Percentiles rank a stretch among this genome's conserved stretches.
Evolutionary conservation across 768 basidiomycete genomes (phyloP).

Genomic region (Phaffia tasmanica): DNA sequence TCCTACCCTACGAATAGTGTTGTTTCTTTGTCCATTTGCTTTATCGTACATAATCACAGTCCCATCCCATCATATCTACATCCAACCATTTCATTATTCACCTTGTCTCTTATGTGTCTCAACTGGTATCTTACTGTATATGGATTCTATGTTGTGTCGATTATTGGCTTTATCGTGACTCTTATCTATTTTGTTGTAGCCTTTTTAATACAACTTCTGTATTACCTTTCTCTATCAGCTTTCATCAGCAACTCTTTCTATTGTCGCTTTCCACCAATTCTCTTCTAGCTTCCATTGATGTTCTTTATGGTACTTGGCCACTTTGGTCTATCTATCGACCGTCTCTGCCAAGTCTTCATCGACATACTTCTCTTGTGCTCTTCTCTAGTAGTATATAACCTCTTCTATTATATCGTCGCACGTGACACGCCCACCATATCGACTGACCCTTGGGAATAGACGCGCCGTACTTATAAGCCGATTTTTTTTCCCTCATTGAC

Average conservation of each 20-base stretch:
- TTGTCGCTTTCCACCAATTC: background rate
- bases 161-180: background rate
- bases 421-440: slow-evolving; percentile 84
- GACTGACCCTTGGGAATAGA: background rate
- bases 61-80: too few relatives aligned
- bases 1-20: too few relatives aligned
- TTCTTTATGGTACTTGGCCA: slow-evolving; percentile 57
- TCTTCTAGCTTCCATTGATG: slow-evolving; percentile 15
- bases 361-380: too few relatives aligned
- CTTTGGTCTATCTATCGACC: too few relatives aligned
- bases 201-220: slow-evolving; percentile 93
- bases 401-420: too few relatives aligned
- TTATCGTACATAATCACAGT: too few relatives aligned
- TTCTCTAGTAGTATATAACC: slow-evolving; percentile 24
- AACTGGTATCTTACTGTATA: too few relatives aligned
- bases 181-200: slow-evolving; percentile 57
- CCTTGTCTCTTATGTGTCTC: too few relatives aligned
- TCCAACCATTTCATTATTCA: too few relatives aligned
- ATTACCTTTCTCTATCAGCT: slow-evolving; percentile 46
- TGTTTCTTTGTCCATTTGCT: too few relatives aligned
- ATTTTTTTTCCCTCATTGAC: background rate
- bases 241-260: background rate
- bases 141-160: too few relatives aligned
- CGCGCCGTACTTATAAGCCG: slow-evolving; percentile 21
- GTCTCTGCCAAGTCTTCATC: too few relatives aligned